phyloP scores from a whole-genome alignment of 2,329 filamentous ascomycete genomes.

The Phoma herbarum region DNA sequence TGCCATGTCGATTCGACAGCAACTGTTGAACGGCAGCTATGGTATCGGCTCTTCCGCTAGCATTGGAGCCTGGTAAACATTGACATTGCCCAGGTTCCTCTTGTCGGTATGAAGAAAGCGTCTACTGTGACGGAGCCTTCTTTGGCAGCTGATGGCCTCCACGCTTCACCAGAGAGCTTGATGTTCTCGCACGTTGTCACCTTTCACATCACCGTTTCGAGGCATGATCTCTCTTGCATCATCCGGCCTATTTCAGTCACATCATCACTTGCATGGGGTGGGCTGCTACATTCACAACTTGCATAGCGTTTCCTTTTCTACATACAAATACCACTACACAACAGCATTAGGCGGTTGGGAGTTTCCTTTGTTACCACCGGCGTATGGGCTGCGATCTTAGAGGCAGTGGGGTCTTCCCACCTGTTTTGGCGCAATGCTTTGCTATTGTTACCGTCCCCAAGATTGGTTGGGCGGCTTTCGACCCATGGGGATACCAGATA shows the following conservation, averaged over 20 bases:
- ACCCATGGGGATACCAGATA: slow-evolving; percentile 5
- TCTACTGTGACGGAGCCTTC: background rate
- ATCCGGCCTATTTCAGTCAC: background rate
- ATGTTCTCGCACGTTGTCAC: background rate
- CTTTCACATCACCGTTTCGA: background rate
- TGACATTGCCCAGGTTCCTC: background rate
- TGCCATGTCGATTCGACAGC: slow-evolving; percentile 52
- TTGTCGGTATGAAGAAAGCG: background rate
- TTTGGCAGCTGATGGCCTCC: background rate
- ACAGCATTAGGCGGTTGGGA: slow-evolving; percentile 34
- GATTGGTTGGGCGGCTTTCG: background rate
- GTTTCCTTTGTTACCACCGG: slow-evolving; percentile 25
- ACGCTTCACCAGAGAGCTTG: background rate
- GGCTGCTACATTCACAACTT: slow-evolving; percentile 44
- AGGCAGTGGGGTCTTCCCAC: slow-evolving; percentile 16
- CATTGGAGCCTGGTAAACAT: slow-evolving; percentile 63
- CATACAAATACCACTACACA: slow-evolving; percentile 27
- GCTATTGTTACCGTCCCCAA: slow-evolving; percentile 8
- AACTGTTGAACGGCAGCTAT: slow-evolving; percentile 66
- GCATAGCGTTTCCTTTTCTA: slow-evolving; percentile 47
- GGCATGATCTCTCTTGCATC: background rate
- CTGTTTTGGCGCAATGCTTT: slow-evolving; percentile 33
- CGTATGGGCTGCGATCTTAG: slow-evolving; percentile 21
- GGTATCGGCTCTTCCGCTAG: slow-evolving; percentile 63
- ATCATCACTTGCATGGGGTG: slow-evolving; percentile 30